Base-by-base conservation (phyloP, 2,329 filamentous ascomycete genomes). In the Leptographium wingfieldii region DNA sequence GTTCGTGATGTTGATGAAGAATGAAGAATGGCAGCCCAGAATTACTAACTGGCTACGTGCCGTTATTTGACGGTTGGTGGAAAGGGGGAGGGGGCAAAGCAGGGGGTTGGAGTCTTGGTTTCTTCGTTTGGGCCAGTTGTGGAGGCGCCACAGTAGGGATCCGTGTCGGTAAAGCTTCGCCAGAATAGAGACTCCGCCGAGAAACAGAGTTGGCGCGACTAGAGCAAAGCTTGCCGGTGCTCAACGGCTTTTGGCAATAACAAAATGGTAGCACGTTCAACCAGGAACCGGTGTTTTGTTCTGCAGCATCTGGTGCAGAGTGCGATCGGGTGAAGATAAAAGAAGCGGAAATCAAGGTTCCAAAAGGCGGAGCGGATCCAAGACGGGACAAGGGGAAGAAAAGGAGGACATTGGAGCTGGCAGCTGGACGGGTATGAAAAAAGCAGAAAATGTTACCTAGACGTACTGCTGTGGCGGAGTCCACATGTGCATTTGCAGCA, bases 341-440 rank as follows among this genome's bases (percentile, higher is more conserved):
- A 61, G 46, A 61, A 65, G 57, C 54, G 40, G 60, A 61, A 64
- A 31, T n/a, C 25, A 52, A 29, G 49, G 49, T 52, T 52, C 46
- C 55, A 61, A 55, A 43, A 53, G 19, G 59, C 43, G 55, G 40
- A 35, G 49, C 55, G 16, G 31, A 43, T 33, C 51, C 43, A 46
- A 46, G 43, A 46, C 43, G 16, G 43, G 43, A 46, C 43, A 46
- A 46, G 43, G 43, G 43, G 49, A 43, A 31, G 51, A 27, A 35
- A 19, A 46, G 55, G 56, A 53, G 38, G 27, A 40, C 49, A 52
- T 52, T 52, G 31, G 25, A 52, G 25, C 25, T 52, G 49, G 12
- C 49, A 58, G 51, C 25, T 48, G 9, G 38, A 46, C 49, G 52
- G 53, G 38, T 7, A 38, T 55, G 35, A 29, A 31, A 54, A 35